Base-by-base conservation (phyloP, 495 filamentous ascomycete species). In the Cercophora samala region DNA sequence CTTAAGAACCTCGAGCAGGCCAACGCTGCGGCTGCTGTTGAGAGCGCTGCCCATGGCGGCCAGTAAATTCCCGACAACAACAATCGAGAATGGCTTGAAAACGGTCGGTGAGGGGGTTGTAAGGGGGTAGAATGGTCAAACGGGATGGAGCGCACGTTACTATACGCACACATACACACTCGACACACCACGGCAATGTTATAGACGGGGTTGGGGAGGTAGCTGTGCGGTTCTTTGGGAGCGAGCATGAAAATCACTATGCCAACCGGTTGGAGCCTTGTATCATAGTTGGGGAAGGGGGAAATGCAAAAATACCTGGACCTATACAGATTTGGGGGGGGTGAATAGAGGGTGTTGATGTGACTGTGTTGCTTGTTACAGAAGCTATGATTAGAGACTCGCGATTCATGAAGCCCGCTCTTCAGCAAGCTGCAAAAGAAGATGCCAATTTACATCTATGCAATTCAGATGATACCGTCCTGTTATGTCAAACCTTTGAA, bases 1-100 rank as follows among this genome's bases (percentile, higher is more conserved):
- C 78, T 84, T 75, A 90, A 89, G 83, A 87, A 82, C 74, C 78
- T 97, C 64, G 88, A 85, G 66, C 80, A 87, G 32, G 92, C 88
- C 78, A 94, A 95, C 77, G 83, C 85, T 67, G 83, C 82, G 59
- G 83, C 88, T 21, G 79, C 86, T 72, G 85, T 82, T 62, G 82
- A 87, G 74, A 72, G 72, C 67, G 73, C 74, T 54, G 72, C 74
- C 51, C 66, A 69, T 32, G 68, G 68, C 52, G 71, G 68, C 19
- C 18, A 58, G 3, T 69, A 66, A 69, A 11, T 26, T 56, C n/a
- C 53, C 53, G 53, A 56, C 53, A 54, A 54, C 4, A 13, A 17
- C 52, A 25, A 52, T 25, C 24, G 60, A 58, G 37, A 62, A 29
- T 29, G 26, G 26, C 26, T 46, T 53, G 53, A 42, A 37, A 23